Conservation (phyloP, 164 flowering plant genomes). For the Vitis rotundifolia region DNA sequence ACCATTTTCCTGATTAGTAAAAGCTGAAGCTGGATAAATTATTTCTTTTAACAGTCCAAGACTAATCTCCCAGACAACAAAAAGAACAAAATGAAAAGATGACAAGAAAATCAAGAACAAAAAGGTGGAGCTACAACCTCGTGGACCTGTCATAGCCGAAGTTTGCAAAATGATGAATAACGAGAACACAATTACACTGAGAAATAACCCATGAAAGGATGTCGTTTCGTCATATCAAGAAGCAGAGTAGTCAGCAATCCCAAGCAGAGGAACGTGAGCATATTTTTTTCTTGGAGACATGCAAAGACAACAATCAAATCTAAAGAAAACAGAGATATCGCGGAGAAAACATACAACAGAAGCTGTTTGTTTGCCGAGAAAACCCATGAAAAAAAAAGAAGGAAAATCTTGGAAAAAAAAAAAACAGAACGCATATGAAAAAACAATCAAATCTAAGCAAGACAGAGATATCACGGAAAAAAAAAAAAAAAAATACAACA, state of each 20-base stretch:
- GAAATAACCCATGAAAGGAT: neutral
- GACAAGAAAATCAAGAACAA: neutral
- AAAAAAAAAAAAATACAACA: too few species aligned
- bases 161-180: slow-evolving; percentile 20
- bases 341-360: too few species aligned
- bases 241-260: neutral
- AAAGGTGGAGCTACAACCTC: slow-evolving; percentile 35
- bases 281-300: neutral
- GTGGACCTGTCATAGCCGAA: slow-evolving; percentile 32
- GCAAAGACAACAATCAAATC: neutral
- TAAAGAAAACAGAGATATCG: neutral
- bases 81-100: neutral
- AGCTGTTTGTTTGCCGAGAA: too few species aligned
- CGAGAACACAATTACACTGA: slow-evolving; percentile 18
- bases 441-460: neutral
- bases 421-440: too few species aligned
- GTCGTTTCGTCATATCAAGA: slow-evolving; percentile 26
- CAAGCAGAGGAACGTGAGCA: too few species aligned
- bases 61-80: neutral
- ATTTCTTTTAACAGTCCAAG: too few species aligned
- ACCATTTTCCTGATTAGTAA: too few species aligned
- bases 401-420: too few species aligned
- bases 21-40: too few species aligned
- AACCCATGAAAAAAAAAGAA: too few species aligned
- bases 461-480: too few species aligned